A percentile compares a stretch with the other conserved stretches of the same genome.
These are phyloP conservation scores for Millerozyma miso DNA, from an alignment of 805 yeast genomes.

Conservation along the genomic window DNA sequence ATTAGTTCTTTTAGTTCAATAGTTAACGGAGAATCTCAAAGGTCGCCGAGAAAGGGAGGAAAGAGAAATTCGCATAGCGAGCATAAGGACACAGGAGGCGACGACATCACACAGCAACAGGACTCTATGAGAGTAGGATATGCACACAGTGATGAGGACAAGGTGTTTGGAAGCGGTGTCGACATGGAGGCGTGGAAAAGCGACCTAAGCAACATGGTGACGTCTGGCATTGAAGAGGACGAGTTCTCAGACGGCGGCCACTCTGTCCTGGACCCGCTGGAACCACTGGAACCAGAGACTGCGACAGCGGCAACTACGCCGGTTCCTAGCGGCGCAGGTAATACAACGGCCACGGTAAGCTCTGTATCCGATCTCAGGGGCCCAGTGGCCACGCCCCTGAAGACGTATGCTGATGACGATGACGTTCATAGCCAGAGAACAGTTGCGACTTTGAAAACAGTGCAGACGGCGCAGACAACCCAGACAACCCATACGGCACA, in stretches of 20 bases:
- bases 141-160: background rate
- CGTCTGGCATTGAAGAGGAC: background rate
- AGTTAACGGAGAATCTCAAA: background rate
- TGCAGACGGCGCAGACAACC: background rate
- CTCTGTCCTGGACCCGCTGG: background rate
- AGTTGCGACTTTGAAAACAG: background rate
- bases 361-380: background rate
- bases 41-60: background rate
- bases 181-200: background rate
- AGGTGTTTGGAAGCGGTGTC: background rate
- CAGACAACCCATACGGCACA: background rate
- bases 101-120: background rate
- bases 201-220: background rate
- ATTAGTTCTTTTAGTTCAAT: slow-evolving; percentile 16
- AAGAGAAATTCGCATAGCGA: background rate
- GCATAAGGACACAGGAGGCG: background rate
- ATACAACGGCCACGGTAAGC: background rate
- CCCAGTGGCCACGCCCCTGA: background rate
- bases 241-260: background rate
- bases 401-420: background rate
- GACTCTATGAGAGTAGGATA: background rate
- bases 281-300: background rate
- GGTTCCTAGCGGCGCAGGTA: background rate
- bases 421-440: background rate
- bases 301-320: background rate